Conservation (phyloP, 2,329 filamentous ascomycete genomes). For the Claviceps sp. region DNA sequence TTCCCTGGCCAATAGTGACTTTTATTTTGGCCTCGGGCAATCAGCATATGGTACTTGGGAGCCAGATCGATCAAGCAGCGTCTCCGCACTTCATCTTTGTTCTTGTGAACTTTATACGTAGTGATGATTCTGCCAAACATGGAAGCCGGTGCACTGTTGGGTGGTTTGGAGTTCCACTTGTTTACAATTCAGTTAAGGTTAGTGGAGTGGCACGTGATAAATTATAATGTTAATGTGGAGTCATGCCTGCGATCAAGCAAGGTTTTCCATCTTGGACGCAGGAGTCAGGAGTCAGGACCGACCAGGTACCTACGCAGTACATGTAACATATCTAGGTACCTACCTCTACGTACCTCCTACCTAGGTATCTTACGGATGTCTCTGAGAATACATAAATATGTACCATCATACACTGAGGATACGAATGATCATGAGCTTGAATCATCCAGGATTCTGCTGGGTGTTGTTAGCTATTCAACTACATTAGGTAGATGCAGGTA, state of each 20-base stretch:
- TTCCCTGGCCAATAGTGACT: background rate
- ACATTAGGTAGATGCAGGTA: no score
- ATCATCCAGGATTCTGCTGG: no score
- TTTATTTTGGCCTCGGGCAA: background rate
- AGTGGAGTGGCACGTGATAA: conserved; percentile 1
- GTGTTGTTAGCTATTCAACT: no score
- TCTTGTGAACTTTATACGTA: background rate
- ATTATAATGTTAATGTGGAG: no score
- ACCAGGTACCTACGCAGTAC: background rate
- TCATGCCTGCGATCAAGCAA: background rate
- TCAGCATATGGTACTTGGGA: background rate
- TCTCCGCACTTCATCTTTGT: background rate
- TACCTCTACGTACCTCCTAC: background rate
- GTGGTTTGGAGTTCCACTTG: background rate
- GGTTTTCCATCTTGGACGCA: background rate
- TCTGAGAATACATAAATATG: no score
- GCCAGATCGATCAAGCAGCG: background rate
- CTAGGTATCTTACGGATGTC: no score
- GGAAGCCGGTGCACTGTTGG: background rate
- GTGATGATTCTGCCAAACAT: background rate
- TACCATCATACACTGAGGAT: no score
- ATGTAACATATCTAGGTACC: no score
- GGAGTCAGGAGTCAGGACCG: no score
- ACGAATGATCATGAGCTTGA: no score
- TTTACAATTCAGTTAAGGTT: background rate